Conservation (phyloP, 2,329 filamentous ascomycete species). For the Sporothrix protearum region DNA sequence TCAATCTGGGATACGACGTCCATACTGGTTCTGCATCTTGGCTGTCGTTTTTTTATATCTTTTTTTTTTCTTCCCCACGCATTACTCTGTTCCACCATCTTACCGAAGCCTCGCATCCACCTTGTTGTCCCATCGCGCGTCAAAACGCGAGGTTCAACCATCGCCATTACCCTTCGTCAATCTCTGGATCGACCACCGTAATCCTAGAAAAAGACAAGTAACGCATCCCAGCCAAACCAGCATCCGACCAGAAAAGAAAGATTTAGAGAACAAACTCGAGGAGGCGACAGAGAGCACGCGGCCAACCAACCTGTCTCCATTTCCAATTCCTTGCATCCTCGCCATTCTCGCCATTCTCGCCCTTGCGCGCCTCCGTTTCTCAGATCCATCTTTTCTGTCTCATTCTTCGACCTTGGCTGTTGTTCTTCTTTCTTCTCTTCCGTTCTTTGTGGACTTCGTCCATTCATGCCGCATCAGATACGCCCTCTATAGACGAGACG, state of each 20-base stretch:
- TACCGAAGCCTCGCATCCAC: neutral
- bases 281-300: neutral
- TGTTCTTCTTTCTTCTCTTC: neutral
- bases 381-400: neutral
- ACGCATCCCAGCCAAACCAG: neutral
- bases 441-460: neutral
- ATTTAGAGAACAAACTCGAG: neutral
- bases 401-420: neutral
- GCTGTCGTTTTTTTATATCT: neutral
- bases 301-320: neutral
- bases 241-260: neutral
- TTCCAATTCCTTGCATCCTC: neutral
- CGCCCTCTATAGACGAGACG: neutral
- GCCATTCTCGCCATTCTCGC: neutral
- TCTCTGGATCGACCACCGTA: neutral
- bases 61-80: neutral
- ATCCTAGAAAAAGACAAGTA: neutral
- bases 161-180: neutral
- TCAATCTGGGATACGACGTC: too few relatives aligned
- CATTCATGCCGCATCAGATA: neutral
- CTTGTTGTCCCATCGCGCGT: neutral
- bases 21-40: neutral
- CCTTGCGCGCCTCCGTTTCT: neutral
- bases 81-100: neutral
- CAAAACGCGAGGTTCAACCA: neutral